A percentile compares a stretch with the other conserved stretches of the same genome.
Evolutionary conservation across 371 early-diverging fungal genomes (phyloP).

Genomic region (Circinella minor): DNA sequence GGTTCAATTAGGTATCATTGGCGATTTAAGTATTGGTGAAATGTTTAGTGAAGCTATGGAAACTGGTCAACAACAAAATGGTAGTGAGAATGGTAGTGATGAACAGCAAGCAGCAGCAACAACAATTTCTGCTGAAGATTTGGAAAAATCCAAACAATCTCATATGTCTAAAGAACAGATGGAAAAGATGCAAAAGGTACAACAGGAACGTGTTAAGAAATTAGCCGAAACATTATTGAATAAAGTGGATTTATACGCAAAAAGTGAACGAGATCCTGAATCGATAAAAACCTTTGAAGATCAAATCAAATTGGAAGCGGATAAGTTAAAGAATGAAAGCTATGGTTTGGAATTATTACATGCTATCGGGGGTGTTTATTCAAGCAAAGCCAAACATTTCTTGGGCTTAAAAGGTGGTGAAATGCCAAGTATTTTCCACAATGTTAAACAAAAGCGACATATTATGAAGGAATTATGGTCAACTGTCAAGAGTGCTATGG

Average conservation of each 20-base stretch:
- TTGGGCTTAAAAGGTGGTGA: slow-evolving; percentile 65
- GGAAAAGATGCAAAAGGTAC: slow-evolving; percentile 49
- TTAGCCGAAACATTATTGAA: slow-evolving; percentile 75
- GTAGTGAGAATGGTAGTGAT: slow-evolving; percentile 14
- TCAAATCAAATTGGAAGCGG: slow-evolving; percentile 79
- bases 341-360: slow-evolving; percentile 93
- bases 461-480: slow-evolving; percentile 86
- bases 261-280: slow-evolving; percentile 51
- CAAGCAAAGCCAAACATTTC: slow-evolving; percentile 83
- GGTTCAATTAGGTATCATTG: slow-evolving; percentile 42
- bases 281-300: slow-evolving; percentile 69
- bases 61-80: slow-evolving; percentile 12
- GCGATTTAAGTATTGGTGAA: slow-evolving; percentile 49
- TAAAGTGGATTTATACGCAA: slow-evolving; percentile 83
- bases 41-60: slow-evolving; percentile 47
- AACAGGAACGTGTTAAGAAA: slow-evolving; percentile 76
- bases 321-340: slow-evolving; percentile 84
- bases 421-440: slow-evolving; percentile 68
- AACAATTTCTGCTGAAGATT: background rate
- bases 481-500: slow-evolving; percentile 90
- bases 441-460: slow-evolving; percentile 79
- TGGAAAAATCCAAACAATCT: slow-evolving; percentile 23
- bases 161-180: slow-evolving; percentile 64
- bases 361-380: slow-evolving; percentile 90
- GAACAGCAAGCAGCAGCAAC: background rate